Conservation (phyloP, 805 yeast genomes). For the Ogataea ganodermae region DNA sequence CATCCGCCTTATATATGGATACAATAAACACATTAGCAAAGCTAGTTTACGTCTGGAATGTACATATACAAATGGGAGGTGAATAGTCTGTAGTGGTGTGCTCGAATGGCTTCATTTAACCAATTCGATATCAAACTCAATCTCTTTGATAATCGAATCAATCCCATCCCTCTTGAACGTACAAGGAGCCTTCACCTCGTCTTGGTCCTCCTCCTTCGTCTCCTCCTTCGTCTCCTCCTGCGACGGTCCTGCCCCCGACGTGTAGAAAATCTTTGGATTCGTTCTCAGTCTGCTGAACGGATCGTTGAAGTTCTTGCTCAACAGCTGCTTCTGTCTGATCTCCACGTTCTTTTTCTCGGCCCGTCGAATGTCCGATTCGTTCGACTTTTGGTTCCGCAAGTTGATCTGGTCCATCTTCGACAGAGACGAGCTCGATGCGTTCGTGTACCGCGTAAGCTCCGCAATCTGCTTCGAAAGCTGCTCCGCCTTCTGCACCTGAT, state of each 20-base stretch:
- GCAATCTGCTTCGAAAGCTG: slow-evolving; percentile 49
- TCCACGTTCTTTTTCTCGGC: slow-evolving; percentile 74
- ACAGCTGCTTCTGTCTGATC: slow-evolving; percentile 46
- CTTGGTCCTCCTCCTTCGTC: slow-evolving; percentile 38
- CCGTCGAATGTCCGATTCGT: slow-evolving; percentile 71
- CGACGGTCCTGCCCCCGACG: slow-evolving; percentile 38
- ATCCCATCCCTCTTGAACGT: slow-evolving; percentile 33
- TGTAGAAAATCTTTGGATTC: slow-evolving; percentile 79
- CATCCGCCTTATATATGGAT: too few relatives aligned
- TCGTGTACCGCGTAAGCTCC: slow-evolving; percentile 38
- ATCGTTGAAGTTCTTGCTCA: slow-evolving; percentile 50
- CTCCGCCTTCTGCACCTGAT: slow-evolving; percentile 45
- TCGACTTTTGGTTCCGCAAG: slow-evolving; percentile 80
- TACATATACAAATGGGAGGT: too few relatives aligned
- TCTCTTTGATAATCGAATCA: slow-evolving; percentile 33
- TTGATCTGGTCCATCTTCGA: slow-evolving; percentile 70
- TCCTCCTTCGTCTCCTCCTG: slow-evolving; percentile 57
- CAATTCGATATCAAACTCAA: slow-evolving; percentile 32
- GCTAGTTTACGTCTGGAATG: too few relatives aligned
- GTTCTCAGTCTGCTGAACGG: slow-evolving; percentile 92
- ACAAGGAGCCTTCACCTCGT: slow-evolving; percentile 35
- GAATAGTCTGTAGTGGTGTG: too few relatives aligned
- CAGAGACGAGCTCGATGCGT: slow-evolving; percentile 38
- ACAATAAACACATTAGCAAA: too few relatives aligned
- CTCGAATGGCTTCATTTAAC: slow-evolving; percentile 11